Conservation (phyloP, 306 rosid species). For the Medicago ruthenica region DNA sequence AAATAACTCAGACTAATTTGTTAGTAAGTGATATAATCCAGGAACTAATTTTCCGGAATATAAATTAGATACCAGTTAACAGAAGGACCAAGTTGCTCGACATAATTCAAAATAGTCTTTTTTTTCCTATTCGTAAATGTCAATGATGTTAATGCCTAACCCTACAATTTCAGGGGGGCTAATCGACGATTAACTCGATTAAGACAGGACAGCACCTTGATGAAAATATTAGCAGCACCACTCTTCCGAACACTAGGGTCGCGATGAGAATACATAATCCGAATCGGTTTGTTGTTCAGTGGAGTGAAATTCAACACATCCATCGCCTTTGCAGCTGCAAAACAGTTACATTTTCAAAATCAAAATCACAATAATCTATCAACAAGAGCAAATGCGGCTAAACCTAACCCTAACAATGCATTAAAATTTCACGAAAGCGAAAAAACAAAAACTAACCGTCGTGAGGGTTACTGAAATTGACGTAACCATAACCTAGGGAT, state of each 20-base stretch:
- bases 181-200: no score
- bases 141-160: no score
- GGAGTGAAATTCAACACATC: constrained; percentile 70
- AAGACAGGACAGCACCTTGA: constrained; percentile 49
- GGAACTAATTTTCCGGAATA: no score
- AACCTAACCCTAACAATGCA: background rate
- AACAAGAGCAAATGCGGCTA: background rate
- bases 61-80: no score
- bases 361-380: background rate
- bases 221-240: constrained; percentile 70
- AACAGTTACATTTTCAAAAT: background rate
- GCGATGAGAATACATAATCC: constrained; percentile 72
- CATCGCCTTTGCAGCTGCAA: constrained; percentile 47
- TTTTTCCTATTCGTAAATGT: no score
- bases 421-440: background rate
- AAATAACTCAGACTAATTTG: no score
- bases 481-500: constrained; percentile 81
- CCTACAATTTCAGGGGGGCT: background rate
- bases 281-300: constrained; percentile 62
- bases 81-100: no score
- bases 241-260: constrained; percentile 74
- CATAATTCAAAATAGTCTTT: no score
- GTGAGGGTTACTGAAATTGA: constrained; percentile 62
- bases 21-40: no score
- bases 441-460: constrained; percentile 54